Base-by-base conservation (phyloP, 495 filamentous ascomycete species). In the Aspergillus mulundensis region DNA sequence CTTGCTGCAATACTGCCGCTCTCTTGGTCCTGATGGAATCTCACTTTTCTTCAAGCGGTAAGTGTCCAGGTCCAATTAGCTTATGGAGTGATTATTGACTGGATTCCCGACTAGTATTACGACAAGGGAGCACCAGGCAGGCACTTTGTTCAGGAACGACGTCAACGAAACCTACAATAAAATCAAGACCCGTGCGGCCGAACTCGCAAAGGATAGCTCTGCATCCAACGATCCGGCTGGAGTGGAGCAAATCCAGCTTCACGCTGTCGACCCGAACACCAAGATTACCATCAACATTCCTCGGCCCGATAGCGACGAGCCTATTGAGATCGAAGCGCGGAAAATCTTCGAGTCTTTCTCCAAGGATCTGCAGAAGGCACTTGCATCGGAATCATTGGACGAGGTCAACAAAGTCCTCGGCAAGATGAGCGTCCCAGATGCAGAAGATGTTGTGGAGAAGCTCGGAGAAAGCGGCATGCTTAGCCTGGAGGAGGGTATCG, bases 201-300 rank as follows among this genome's bases (percentile, higher is more conserved):
- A 95, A 70, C 87, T 97, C 53, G 76, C 74, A 46, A 78, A 82
- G 40, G 78, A 87, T 57, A 75, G 84, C 68, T 82, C 83, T 1
- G 82, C 85, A 42, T 81, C 85, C 16, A 83, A 83, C 49, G 84
- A 78, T 32, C 83, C 84, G 14, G 81, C 77, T 11, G 88, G 87
- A 10, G 88, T 95, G n/a, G 93, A 97, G 75, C 93, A 96, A 67
- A 97, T 98, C 62, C 94, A 98, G 73, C 78, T 98, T 20, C 94
- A 98, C 67, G 92, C 94, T 15, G 91, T 97, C 20, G 91, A 97
- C 63, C 92, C 93, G 12, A 89, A 88, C 54, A 97, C 94, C 2
- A 85, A 86, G 48, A 97, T 98, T 65, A 91, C 89, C 70, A 97
- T 98, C 72, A 81, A 72, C 36, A 84, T 97, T 12, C 83, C 89